These are phyloP conservation scores for Starmerella ratchasimensis DNA, from an alignment of 805 yeast genomes.

Conservation along the genomic window DNA sequence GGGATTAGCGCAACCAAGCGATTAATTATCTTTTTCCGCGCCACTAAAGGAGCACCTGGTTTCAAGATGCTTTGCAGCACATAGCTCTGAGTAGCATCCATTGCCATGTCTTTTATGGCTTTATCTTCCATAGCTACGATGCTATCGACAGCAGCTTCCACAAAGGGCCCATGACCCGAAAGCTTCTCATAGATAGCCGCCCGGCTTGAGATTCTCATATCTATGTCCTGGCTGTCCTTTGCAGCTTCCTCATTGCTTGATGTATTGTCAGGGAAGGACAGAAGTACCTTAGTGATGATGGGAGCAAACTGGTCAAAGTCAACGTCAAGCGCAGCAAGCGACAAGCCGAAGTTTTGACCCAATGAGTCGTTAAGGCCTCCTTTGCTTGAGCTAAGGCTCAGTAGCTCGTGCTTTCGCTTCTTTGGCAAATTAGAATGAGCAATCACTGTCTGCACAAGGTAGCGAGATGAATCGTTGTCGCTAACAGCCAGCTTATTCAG, in stretches of 20 bases:
- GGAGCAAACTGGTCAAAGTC: slow-evolving; percentile 19
- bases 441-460: slow-evolving; percentile 59
- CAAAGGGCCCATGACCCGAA: slow-evolving; percentile 50
- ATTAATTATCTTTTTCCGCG: slow-evolving; percentile 59
- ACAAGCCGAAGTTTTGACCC: not conserved
- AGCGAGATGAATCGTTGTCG: slow-evolving; percentile 55
- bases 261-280: no score
- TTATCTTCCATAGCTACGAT: slow-evolving; percentile 33
- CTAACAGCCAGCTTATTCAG: slow-evolving; percentile 61
- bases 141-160: slow-evolving; percentile 37
- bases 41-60: slow-evolving; percentile 35
- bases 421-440: slow-evolving; percentile 19
- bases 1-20: slow-evolving; percentile 40
- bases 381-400: no score
- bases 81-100: slow-evolving; percentile 83
- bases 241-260: slow-evolving; percentile 4
- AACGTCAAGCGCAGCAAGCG: slow-evolving; percentile 6
- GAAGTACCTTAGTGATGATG: slow-evolving; percentile 10
- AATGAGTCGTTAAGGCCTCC: slow-evolving; percentile 2
- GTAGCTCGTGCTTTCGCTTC: slow-evolving; percentile 8
- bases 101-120: slow-evolving; percentile 57
- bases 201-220: slow-evolving; percentile 11
- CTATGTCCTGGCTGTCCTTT: slow-evolving; percentile 14
- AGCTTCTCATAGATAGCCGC: slow-evolving; percentile 49
- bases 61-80: slow-evolving; percentile 57